Conservation (phyloP, 345 rosid genomes). For the Cardamine resedifolia region DNA sequence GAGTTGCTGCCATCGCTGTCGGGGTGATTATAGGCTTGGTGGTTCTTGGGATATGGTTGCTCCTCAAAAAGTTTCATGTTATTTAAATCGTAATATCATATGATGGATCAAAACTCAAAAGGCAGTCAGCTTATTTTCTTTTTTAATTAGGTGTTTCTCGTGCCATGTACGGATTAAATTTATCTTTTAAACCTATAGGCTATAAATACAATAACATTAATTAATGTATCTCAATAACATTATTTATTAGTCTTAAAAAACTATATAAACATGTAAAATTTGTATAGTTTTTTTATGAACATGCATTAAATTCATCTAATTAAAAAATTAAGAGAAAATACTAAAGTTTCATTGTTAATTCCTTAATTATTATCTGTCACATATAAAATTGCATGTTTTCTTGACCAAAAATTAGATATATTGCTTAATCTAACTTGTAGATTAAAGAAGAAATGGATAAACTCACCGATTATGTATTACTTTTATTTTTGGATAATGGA, state of each 20-base stretch:
- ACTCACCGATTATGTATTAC: not conserved
- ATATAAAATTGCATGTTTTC: too few relatives aligned
- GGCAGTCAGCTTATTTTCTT: not conserved
- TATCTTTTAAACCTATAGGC: not conserved
- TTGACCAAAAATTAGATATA: too few relatives aligned
- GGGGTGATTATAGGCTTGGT: not conserved
- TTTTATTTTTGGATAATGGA: too few relatives aligned
- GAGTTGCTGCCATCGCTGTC: not conserved
- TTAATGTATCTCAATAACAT: too few relatives aligned
- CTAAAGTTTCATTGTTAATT: not conserved
- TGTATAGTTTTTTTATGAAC: not conserved
- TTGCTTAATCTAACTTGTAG: too few relatives aligned
- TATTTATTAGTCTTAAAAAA: too few relatives aligned
- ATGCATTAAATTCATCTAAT: not conserved
- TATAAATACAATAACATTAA: too few relatives aligned
- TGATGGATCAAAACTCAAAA: not conserved
- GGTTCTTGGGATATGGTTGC: not conserved
- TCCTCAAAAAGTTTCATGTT: not conserved
- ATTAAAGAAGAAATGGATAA: too few relatives aligned
- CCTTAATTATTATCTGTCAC: too few relatives aligned
- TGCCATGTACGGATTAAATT: not conserved
- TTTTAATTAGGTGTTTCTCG: not conserved
- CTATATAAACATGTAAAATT: too few relatives aligned
- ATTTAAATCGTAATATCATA: not conserved
- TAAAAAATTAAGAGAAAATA: too few relatives aligned